Evolutionary conservation across 176 grass and related monocot species (phyloP).

Genomic region (Cocos nucifera): DNA sequence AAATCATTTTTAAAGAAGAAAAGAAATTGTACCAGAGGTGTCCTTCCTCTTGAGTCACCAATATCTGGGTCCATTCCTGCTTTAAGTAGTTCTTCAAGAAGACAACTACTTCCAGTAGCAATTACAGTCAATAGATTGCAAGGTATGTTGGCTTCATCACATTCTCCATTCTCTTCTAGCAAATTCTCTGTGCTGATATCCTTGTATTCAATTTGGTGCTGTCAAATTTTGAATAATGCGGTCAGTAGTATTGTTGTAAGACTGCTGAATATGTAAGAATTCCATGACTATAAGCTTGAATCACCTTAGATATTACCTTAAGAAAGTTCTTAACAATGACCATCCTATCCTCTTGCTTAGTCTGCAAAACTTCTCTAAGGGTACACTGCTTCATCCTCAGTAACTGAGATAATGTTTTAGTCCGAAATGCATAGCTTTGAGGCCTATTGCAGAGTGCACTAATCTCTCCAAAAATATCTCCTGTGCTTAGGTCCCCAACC

Average conservation of each 20-base stretch:
- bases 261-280: too few relatives aligned
- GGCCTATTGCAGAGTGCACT: conserved; percentile 55
- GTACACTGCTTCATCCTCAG: conserved; percentile 62
- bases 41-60: conserved; percentile 70
- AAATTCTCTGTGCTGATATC: conserved; percentile 62
- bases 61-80: conserved; percentile 78
- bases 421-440: conserved; percentile 70
- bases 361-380: conserved; percentile 77
- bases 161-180: conserved; percentile 34
- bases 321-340: conserved; percentile 79
- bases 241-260: not conserved
- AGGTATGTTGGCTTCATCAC: conserved; percentile 34
- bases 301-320: conserved; percentile 30
- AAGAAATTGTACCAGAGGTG: conserved; percentile 46
- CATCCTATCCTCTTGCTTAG: conserved; percentile 62
- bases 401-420: conserved; percentile 74
- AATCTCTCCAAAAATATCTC: conserved; percentile 70
- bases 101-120: conserved; percentile 57
- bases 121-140: conserved; percentile 72
- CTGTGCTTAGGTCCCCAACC: conserved; percentile 28
- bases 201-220: conserved; percentile 76
- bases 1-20: too few relatives aligned
- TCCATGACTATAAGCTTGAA: too few relatives aligned
- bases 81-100: conserved; percentile 73
- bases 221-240: conserved; percentile 9